Evolutionary conservation across 345 rosid species (phyloP).

Genomic region (Trapa incisa): DNA sequence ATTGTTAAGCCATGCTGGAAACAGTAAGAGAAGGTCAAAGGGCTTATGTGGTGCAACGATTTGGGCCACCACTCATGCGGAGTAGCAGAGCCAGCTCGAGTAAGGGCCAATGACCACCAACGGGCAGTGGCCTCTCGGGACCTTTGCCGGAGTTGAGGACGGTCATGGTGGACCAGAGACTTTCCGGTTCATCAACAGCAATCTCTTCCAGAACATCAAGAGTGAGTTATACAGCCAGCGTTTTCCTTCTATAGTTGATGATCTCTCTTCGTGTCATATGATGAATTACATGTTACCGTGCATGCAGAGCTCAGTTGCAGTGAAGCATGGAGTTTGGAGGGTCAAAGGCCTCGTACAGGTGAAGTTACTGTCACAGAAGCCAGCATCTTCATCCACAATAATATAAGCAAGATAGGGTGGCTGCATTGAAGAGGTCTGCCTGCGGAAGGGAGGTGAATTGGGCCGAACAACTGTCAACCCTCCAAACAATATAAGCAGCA

Average conservation of each 20-base stretch:
- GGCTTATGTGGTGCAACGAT: slow-evolving; percentile 58
- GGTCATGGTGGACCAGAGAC: slow-evolving; percentile 85
- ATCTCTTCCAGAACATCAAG: slow-evolving; percentile 48
- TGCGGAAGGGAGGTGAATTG: no score
- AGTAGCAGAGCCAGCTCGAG: slow-evolving; percentile 84
- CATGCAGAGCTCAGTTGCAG: slow-evolving; percentile 32
- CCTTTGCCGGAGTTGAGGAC: slow-evolving; percentile 67
- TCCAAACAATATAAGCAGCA: neutral
- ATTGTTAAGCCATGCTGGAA: slow-evolving; percentile 68
- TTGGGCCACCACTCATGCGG: slow-evolving; percentile 55
- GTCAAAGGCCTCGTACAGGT: slow-evolving; percentile 87
- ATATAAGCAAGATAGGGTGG: no score
- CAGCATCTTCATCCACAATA: neutral
- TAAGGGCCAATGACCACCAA: slow-evolving; percentile 49
- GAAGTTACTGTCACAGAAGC: neutral
- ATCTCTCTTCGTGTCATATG: neutral
- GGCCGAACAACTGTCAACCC: neutral
- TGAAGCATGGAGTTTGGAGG: slow-evolving; percentile 67
- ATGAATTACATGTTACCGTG: neutral
- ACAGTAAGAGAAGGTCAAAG: slow-evolving; percentile 22
- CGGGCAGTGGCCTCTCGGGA: slow-evolving; percentile 38
- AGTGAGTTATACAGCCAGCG: slow-evolving; percentile 22
- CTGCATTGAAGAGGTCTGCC: no score
- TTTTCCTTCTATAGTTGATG: no score
- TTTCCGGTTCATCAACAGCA: slow-evolving; percentile 45